Percentiles rank a stretch among this genome's conserved stretches.
Evolutionary conservation across 2,329 filamentous ascomycete species (phyloP).

Genomic region (Tolypocladium ophioglossoides): DNA sequence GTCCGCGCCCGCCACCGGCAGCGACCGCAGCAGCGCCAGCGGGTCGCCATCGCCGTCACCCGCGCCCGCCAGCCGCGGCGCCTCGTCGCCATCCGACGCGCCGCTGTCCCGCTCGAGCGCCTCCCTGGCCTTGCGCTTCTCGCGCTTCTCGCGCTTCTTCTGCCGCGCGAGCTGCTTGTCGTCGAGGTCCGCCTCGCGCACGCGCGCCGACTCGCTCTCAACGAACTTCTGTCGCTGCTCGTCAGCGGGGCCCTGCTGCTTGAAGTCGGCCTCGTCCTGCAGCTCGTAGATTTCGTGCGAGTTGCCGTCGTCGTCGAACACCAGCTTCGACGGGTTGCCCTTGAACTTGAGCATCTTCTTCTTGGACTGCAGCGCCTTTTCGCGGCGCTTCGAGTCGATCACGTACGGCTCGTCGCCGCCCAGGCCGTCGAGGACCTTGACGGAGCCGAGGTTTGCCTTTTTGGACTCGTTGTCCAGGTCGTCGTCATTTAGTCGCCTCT

Average conservation of each 20-base stretch:
- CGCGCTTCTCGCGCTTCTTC: constrained; percentile 66
- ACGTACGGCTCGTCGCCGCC: constrained; percentile 65
- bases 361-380: constrained; percentile 91
- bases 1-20: constrained; percentile 36
- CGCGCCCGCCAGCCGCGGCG: constrained; percentile 23
- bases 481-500: constrained; percentile 69
- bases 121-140: constrained; percentile 58
- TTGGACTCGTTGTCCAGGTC: constrained; percentile 44
- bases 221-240: constrained; percentile 70
- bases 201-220: constrained; percentile 60
- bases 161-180: constrained; percentile 76
- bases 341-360: constrained; percentile 89
- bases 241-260: constrained; percentile 61
- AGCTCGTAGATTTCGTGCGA: constrained; percentile 82
- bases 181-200: constrained; percentile 63
- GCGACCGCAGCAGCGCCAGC: constrained; percentile 44
- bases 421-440: constrained; percentile 54
- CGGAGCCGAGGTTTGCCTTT: constrained; percentile 28
- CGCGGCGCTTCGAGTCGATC: constrained; percentile 88
- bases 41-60: constrained; percentile 40
- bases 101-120: constrained; percentile 29
- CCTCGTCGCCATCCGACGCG: constrained; percentile 14
- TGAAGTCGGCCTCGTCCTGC: constrained; percentile 74
- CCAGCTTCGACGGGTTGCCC: constrained; percentile 71
- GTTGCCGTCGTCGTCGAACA: constrained; percentile 88